These are phyloP conservation scores for Gentiana dahurica DNA, from an alignment of 257 asterid genomes.

Conservation along the genomic window DNA sequence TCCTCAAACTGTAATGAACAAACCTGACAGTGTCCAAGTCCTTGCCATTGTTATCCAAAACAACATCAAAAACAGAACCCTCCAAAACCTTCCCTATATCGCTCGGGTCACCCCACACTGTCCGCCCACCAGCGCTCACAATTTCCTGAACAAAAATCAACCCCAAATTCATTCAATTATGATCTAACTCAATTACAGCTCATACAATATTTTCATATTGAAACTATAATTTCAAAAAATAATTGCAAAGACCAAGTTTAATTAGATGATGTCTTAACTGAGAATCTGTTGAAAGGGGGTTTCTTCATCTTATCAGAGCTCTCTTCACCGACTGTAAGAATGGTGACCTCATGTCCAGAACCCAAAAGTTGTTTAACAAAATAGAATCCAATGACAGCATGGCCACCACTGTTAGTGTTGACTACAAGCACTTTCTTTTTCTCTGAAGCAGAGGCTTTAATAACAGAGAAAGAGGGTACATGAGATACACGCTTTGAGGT, in stretches of 20 bases:
- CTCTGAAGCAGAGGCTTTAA: conserved; percentile 34
- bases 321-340: conserved; percentile 84
- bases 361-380: conserved; percentile 81
- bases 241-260: background rate
- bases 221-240: background rate
- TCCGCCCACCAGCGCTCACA: conserved; percentile 69
- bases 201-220: too few species aligned
- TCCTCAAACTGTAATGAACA: background rate
- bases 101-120: conserved; percentile 81
- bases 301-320: conserved; percentile 96
- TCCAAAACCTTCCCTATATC: conserved; percentile 66
- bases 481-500: conserved; percentile 19
- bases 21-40: conserved; percentile 80
- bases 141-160: conserved; percentile 55
- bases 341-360: conserved; percentile 65
- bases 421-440: conserved; percentile 79
- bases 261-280: conserved; percentile 31
- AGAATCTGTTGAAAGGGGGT: conserved; percentile 88
- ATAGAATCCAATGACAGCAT: conserved; percentile 87
- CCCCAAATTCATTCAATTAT: background rate
- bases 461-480: conserved; percentile 33
- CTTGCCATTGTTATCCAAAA: conserved; percentile 95
- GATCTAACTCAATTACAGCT: too few species aligned
- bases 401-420: conserved; percentile 87
- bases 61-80: conserved; percentile 68